These are phyloP conservation scores for Blastocystis sp. DNA, from an alignment of 352 stramenopile genomes.

Conservation along the genomic window DNA sequence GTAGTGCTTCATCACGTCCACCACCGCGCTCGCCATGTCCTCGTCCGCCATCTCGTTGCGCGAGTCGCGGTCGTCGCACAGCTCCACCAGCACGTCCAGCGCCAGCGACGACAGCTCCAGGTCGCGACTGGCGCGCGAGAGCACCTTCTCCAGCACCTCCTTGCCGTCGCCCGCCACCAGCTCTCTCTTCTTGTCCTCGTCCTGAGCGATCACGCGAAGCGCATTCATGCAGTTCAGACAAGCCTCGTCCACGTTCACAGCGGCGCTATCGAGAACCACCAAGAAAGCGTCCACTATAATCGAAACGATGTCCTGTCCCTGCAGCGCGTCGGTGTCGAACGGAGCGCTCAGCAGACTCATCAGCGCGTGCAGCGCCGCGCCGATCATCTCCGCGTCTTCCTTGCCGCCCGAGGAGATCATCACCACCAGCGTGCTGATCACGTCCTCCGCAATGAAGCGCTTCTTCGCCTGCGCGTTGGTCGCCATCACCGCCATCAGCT, in stretches of 20 bases:
- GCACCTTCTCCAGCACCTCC: conserved; percentile 45
- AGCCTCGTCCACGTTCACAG: conserved; percentile 24
- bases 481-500: conserved; percentile 53
- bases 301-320: conserved; percentile 10
- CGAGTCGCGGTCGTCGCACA: not conserved
- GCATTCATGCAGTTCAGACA: conserved; percentile 29
- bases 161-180: not conserved
- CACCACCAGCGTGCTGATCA: conserved; percentile 16
- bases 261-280: conserved; percentile 23
- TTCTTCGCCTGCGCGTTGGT: conserved; percentile 19
- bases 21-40: conserved; percentile 20
- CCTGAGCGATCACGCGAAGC: not conserved
- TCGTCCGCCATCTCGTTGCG: conserved; percentile 31
- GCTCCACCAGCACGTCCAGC: not conserved
- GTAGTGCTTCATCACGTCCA: conserved; percentile 30
- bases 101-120: not conserved
- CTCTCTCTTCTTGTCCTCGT: conserved; percentile 1
- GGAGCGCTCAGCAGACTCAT: conserved; percentile 52
- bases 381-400: conserved; percentile 43
- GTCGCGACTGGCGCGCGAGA: not conserved
- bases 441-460: conserved; percentile 14
- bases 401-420: conserved; percentile 12
- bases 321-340: not conserved
- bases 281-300: conserved; percentile 48
- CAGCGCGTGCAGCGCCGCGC: conserved; percentile 17